Evolutionary conservation across 1,284 basidiomycete genomes (phyloP), one percentile per base, ranked within the genome.

Genomic region (Ustilago tritici): DNA sequence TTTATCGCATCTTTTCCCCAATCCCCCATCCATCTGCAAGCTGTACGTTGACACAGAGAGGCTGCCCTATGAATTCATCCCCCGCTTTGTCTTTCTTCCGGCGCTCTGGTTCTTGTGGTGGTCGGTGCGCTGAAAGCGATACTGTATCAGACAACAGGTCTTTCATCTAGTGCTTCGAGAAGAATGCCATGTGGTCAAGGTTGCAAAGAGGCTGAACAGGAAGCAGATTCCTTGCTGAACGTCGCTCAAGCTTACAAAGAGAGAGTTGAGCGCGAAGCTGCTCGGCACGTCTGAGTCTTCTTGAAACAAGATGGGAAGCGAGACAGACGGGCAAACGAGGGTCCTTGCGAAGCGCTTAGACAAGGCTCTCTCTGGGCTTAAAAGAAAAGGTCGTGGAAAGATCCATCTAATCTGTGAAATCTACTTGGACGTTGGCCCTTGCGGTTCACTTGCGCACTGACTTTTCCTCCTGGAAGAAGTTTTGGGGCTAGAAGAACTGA

Each of bases 321-420:
- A 65, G 62, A 65, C 47, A 50, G 7, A 36, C 28, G 11, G 31
- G 40, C 10, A 49, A 65, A 59, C 35, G 56, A 65, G 63, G 63
- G 63, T 65, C 63, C 36, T 46, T 55, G 56, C 38, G 63, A 65
- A 65, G 63, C 59, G 47, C 2, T 28, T 28, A 40, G 15, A 11
- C 38, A 40, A 40, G 15, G 38, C 38, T 40, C 38, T 10, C 38
- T 40, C 15, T 50, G 28, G 4, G n/a, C n/a, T 7, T 23, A 19
- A 8, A 40, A 5, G 38, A 40, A 19, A 9, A 7, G 46, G 10
- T 49, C 2, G 28, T 7, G 14, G 31, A 9, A 28, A 4, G 49
- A 17, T 50, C 49, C 58, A 52, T 38, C 23, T 23, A 50, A 49
- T 50, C 9, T 56, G 23, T 56, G 19, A n/a, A 14, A 28, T 41